Evolutionary conservation across 2,329 filamentous ascomycete genomes (phyloP).

Genomic region (Fusarium sp.): DNA sequence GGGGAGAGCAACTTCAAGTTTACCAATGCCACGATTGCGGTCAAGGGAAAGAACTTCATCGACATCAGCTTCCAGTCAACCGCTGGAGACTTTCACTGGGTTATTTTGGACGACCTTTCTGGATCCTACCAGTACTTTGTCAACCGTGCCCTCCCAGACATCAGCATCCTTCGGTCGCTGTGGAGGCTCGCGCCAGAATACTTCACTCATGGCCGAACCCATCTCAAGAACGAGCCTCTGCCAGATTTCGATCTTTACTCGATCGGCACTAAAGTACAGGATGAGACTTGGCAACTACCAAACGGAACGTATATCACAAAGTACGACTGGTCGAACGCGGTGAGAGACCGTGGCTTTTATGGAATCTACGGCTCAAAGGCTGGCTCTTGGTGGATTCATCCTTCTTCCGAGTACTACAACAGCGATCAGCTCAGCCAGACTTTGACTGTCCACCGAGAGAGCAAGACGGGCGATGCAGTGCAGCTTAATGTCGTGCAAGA

Average conservation of each 20-base stretch:
- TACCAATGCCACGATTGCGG: constrained; percentile 13
- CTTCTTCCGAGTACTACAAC: constrained; percentile 24
- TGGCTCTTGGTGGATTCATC: constrained; percentile 27
- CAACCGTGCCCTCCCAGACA: constrained; percentile 15
- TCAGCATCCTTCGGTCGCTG: constrained; percentile 23
- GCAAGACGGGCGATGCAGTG: constrained; percentile 20
- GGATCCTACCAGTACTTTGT: constrained; percentile 29
- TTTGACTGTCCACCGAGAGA: constrained; percentile 26
- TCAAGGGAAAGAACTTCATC: constrained; percentile 12
- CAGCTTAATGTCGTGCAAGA: constrained; percentile 27
- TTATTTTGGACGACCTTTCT: constrained; percentile 22
- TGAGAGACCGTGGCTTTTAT: constrained; percentile 27
- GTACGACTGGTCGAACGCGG: constrained; percentile 28
- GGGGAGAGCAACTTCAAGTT: constrained; percentile 18
- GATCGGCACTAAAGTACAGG: constrained; percentile 12
- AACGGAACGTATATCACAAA: constrained; percentile 23
- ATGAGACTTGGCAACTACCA: constrained; percentile 21
- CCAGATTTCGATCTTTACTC: constrained; percentile 13
- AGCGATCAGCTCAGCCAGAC: constrained; percentile 25
- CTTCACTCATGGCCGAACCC: constrained; percentile 24
- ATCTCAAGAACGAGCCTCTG: constrained; percentile 22
- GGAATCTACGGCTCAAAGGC: constrained; percentile 25
- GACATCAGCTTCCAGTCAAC: constrained; percentile 10
- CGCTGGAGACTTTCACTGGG: constrained; percentile 23
- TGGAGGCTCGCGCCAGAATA: constrained; percentile 24